phyloP scores from a whole-genome alignment of 2,329 filamentous ascomycete species.

The Fusarium chlamydosporum region DNA sequence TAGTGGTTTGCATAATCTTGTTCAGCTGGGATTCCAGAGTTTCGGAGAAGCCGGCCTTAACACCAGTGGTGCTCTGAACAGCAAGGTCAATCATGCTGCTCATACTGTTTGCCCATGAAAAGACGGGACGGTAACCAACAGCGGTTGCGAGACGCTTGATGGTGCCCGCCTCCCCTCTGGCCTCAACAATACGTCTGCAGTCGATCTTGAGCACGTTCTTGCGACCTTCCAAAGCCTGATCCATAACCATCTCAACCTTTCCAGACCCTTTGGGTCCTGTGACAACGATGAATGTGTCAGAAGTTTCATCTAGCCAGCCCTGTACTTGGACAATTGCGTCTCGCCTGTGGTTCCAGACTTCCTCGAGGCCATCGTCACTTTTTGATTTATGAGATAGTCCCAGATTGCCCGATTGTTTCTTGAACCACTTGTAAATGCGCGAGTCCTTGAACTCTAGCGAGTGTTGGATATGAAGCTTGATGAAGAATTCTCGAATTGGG shows the following conservation, averaged over 20 bases:
- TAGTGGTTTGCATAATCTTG: slow-evolving; percentile 90
- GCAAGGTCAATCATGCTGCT: slow-evolving; percentile 93
- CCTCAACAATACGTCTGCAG: slow-evolving; percentile 93
- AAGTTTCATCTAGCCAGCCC: slow-evolving; percentile 88
- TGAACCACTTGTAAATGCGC: slow-evolving; percentile 83
- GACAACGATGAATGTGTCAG: slow-evolving; percentile 92
- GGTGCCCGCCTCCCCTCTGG: slow-evolving; percentile 86
- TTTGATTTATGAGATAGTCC: slow-evolving; percentile 69
- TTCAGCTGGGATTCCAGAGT: slow-evolving; percentile 89
- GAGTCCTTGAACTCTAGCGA: slow-evolving; percentile 82
- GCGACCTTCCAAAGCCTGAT: slow-evolving; percentile 82
- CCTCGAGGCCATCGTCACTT: slow-evolving; percentile 78
- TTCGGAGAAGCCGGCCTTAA: slow-evolving; percentile 94
- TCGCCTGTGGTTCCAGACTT: slow-evolving; percentile 90
- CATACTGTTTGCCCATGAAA: slow-evolving; percentile 96
- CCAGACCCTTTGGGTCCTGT: slow-evolving; percentile 93
- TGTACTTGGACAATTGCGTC: slow-evolving; percentile 85
- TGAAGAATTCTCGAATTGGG: slow-evolving; percentile 92
- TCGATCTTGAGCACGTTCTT: slow-evolving; percentile 88
- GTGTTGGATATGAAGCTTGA: slow-evolving; percentile 87
- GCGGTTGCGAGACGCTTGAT: slow-evolving; percentile 84
- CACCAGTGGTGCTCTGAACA: slow-evolving; percentile 91
- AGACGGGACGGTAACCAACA: slow-evolving; percentile 92
- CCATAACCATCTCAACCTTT: slow-evolving; percentile 88
- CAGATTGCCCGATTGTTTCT: slow-evolving; percentile 72